Conservation (phyloP, 495 filamentous ascomycete species). For the Podospora sp. region DNA sequence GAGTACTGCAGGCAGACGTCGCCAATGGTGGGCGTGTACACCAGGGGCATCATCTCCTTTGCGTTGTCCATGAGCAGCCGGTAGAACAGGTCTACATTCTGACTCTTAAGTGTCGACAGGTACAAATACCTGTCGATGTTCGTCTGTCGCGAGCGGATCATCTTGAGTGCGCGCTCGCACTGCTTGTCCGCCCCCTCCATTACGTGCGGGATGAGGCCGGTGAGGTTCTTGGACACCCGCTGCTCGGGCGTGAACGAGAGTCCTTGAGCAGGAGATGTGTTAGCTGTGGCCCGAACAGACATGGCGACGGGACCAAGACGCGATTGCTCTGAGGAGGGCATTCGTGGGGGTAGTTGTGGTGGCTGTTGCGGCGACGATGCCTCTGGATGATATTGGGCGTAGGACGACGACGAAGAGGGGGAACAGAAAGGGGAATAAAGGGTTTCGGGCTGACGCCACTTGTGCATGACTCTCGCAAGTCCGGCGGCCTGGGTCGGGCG, state of each 20-base stretch:
- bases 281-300: conserved; percentile 18
- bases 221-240: conserved; percentile 58
- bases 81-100: conserved; percentile 94
- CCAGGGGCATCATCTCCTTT: conserved; percentile 87
- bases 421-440: background rate
- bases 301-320: background rate
- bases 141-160: conserved; percentile 74
- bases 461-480: conserved; percentile 10
- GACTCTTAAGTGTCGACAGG: conserved; percentile 81
- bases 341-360: background rate
- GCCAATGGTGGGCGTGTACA: conserved; percentile 97
- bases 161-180: conserved; percentile 58
- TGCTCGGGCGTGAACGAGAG: conserved; percentile 60
- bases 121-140: conserved; percentile 94
- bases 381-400: background rate
- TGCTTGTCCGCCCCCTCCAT: conserved; percentile 57
- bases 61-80: conserved; percentile 88
- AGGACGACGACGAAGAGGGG: conserved; percentile 1
- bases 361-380: background rate
- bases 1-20: conserved; percentile 96
- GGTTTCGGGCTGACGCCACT: conserved; percentile 4
- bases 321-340: background rate
- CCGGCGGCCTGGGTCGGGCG: background rate
- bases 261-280: conserved; percentile 39
- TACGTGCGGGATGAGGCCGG: conserved; percentile 59